A percentile compares a stretch with the other conserved stretches of the same genome.
phyloP scores from a whole-genome alignment of 208 protist species.

The Phytomonas francai region DNA sequence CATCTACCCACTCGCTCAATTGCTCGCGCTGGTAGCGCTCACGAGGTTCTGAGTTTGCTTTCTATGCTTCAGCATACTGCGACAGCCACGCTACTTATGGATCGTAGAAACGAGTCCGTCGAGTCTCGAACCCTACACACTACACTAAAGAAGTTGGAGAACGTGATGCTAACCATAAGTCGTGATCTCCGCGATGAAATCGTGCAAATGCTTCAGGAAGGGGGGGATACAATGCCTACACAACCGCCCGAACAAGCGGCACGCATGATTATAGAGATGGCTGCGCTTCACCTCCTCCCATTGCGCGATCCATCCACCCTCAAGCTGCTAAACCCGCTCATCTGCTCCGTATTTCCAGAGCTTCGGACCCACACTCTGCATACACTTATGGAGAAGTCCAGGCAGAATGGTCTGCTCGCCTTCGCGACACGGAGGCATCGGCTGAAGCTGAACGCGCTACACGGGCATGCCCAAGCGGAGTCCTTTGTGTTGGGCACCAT shows the following conservation, averaged over 20 bases:
- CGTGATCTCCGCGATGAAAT: conserved; percentile 20
- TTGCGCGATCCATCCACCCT: conserved; percentile 14
- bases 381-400: conserved; percentile 37
- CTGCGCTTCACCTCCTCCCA: conserved; percentile 34
- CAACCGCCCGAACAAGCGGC: conserved; percentile 19
- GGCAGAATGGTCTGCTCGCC: conserved; percentile 50
- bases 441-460: conserved; percentile 31
- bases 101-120: not conserved
- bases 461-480: conserved; percentile 19
- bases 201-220: conserved; percentile 6
- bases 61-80: conserved; percentile 50
- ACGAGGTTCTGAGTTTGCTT: conserved; percentile 40
- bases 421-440: conserved; percentile 66
- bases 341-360: conserved; percentile 57
- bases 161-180: conserved; percentile 21
- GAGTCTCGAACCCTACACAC: conserved; percentile 13
- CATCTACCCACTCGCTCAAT: conserved; percentile 27
- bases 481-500: conserved; percentile 42
- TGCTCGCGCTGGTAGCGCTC: conserved; percentile 16
- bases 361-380: conserved; percentile 60
- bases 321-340: conserved; percentile 25
- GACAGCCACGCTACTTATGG: conserved; percentile 26
- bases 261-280: conserved; percentile 33
- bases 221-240: not conserved
- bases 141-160: conserved; percentile 29